Conservation (phyloP, 805 yeast species). For the Candida ulmi region DNA sequence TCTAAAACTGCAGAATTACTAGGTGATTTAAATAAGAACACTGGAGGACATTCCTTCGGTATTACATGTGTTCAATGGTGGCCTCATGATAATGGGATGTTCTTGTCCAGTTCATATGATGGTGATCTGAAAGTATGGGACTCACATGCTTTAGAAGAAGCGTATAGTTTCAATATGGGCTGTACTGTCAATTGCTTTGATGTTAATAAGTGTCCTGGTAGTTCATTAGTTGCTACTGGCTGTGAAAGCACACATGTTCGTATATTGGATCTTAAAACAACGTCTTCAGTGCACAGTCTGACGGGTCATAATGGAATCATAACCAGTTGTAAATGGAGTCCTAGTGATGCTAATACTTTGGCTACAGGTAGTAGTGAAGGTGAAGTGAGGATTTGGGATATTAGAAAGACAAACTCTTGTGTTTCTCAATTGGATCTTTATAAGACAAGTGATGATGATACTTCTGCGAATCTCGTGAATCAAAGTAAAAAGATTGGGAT, state of each 20-base stretch:
- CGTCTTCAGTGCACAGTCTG: slow-evolving; percentile 68
- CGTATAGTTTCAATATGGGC: slow-evolving; percentile 57
- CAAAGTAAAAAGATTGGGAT: slow-evolving; percentile 18
- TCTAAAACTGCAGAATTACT: slow-evolving; percentile 4
- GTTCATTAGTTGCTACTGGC: slow-evolving; percentile 63
- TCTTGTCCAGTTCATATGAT: slow-evolving; percentile 78
- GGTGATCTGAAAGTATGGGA: slow-evolving; percentile 78
- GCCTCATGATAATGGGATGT: slow-evolving; percentile 84
- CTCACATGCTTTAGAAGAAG: slow-evolving; percentile 57
- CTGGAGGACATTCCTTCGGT: slow-evolving; percentile 61
- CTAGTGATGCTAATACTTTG: slow-evolving; percentile 50
- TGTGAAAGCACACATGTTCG: slow-evolving; percentile 65
- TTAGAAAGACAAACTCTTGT: slow-evolving; percentile 62
- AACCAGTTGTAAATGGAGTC: slow-evolving; percentile 71
- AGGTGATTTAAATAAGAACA: slow-evolving; percentile 19
- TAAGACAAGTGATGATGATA: slow-evolving; percentile 29
- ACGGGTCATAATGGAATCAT: slow-evolving; percentile 49
- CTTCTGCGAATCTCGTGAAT: slow-evolving; percentile 13
- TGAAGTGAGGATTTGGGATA: slow-evolving; percentile 79
- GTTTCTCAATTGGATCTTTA: slow-evolving; percentile 57
- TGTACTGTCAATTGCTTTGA: slow-evolving; percentile 65
- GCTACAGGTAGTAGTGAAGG: slow-evolving; percentile 85
- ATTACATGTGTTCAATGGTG: slow-evolving; percentile 79
- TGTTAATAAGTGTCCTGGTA: slow-evolving; percentile 37
- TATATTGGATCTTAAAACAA: slow-evolving; percentile 65